phyloP scores from a whole-genome alignment of 148 eudicot species.

The Nyssa sinensis region DNA sequence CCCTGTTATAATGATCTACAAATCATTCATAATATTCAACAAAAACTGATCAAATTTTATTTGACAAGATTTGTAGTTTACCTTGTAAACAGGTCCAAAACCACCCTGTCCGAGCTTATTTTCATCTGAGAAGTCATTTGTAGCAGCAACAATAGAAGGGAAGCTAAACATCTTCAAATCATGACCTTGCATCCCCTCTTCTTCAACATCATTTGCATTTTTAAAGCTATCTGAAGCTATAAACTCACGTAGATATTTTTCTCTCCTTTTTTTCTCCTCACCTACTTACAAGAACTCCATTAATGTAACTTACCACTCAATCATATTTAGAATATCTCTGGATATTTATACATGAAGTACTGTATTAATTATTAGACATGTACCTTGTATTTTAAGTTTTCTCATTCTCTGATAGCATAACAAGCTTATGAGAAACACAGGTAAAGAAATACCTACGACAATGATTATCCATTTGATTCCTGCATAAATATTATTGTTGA shows the following conservation, averaged over 20 bases:
- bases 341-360: neutral
- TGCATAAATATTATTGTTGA: neutral
- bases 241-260: conserved; percentile 10
- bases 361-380: neutral
- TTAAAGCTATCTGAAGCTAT: conserved; percentile 15
- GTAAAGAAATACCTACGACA: conserved; percentile 12
- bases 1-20: neutral
- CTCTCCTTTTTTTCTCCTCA: conserved; percentile 14
- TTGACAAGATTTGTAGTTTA: neutral
- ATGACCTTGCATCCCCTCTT: conserved; percentile 2
- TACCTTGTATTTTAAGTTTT: conserved; percentile 15
- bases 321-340: neutral
- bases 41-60: neutral
- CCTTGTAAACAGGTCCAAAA: conserved; percentile 10
- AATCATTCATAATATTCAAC: neutral
- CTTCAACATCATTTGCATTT: neutral
- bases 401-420: conserved; percentile 3
- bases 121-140: neutral
- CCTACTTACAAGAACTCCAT: conserved; percentile 6
- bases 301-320: conserved; percentile 1
- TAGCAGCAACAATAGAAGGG: conserved; percentile 1
- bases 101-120: conserved; percentile 9
- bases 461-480: conserved; percentile 16
- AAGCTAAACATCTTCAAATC: conserved; percentile 4
- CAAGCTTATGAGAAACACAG: neutral